Base-by-base conservation (phyloP, 345 rosid species). In the Carallia brachiata region DNA sequence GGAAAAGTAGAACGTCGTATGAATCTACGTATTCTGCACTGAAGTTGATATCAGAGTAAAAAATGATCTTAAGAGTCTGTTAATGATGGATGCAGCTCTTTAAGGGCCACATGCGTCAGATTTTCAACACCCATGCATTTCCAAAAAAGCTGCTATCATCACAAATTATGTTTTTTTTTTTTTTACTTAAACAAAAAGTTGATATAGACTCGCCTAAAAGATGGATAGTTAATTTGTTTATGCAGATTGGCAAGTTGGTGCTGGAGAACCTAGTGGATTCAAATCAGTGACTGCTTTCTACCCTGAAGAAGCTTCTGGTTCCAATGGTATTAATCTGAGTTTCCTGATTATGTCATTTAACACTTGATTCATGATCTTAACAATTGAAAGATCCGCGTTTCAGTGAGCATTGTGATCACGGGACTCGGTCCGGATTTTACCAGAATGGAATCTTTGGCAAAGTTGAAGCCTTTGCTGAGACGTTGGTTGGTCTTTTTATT, bases 351-450 rank as follows among this genome's bases (percentile, higher is more conserved):
- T 50, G 47, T 64, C 19, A 32, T 36, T 47, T 47, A 7, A 10
- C 18, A 5, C 36, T 8, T 3, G 18, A 23, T 69, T 63, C 19
- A 15, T 17, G 19, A 50, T 19, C 67, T 36, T 3, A 23, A 52
- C 6, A 16, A 47, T 52, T 27, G 0, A 61, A 19, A 55, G n/a
- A n/a, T 7, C 54, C 31, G 75, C 72, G 52, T 44, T 66, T 74
- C 71, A 89, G 95, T 89, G 64, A 87, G 87, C 50, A 79, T 89
- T 5, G 88, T 77, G 48, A 89, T 89, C 81, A 86, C 97, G 39
- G 99, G 97, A 61, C 78, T 95, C n/a, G 96, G 97, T 52, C 90
- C 97, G 1, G 97, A 95, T 78, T 95, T 86, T 54, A 95, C 99
- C 7, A 78, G 77, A 69, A 84, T 95, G 92, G 97, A 93, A 66